Evolutionary conservation across 2,329 filamentous ascomycete species (phyloP).

Genomic region (Colletotrichum tropicale): DNA sequence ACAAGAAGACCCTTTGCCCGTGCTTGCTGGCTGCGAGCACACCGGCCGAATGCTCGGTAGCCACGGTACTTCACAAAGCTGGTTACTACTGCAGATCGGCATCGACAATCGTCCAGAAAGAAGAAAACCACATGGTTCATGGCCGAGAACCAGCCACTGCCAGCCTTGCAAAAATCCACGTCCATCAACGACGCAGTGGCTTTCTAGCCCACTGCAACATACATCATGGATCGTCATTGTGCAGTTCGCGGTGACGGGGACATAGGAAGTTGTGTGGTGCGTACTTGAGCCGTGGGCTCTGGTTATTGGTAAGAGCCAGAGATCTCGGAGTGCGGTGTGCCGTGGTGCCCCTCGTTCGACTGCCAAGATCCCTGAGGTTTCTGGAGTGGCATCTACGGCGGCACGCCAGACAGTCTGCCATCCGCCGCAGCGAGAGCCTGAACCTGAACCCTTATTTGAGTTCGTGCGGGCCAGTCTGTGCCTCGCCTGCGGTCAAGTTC

Average conservation of each 20-base stretch:
- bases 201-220: background rate
- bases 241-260: background rate
- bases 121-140: background rate
- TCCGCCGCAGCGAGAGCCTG: background rate
- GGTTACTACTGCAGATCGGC: background rate
- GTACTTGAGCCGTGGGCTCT: background rate
- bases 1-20: background rate
- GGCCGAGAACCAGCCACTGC: background rate
- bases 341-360: background rate
- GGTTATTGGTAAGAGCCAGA: background rate
- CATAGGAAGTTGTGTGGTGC: background rate
- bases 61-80: background rate
- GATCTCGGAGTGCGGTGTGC: background rate
- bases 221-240: constrained; percentile 13
- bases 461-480: background rate
- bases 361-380: background rate
- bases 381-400: background rate
- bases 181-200: background rate
- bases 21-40: background rate
- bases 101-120: background rate
- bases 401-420: background rate
- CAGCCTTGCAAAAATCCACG: background rate
- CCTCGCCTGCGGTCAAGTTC: background rate
- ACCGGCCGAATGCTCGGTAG: background rate
- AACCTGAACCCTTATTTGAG: background rate